These are phyloP conservation scores for Davidsoniella australis DNA, from an alignment of 2,329 filamentous ascomycete species.

Conservation along the genomic window DNA sequence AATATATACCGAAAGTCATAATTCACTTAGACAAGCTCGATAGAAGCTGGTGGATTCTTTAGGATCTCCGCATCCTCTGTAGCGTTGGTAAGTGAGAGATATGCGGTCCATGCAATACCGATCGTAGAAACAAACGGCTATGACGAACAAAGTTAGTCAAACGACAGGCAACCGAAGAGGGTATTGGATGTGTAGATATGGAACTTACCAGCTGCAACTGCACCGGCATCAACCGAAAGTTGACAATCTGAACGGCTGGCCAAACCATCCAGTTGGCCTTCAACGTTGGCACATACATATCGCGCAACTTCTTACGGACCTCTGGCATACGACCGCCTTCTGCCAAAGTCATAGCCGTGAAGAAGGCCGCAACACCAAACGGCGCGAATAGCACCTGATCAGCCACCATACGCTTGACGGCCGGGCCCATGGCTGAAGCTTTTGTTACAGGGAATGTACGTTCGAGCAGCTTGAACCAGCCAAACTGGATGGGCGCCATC, in stretches of 20 bases:
- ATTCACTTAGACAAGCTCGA: no score
- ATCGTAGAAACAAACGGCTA: slow-evolving; percentile 91
- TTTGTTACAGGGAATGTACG: slow-evolving; percentile 72
- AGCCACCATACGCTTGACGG: slow-evolving; percentile 76
- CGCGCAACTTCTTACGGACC: slow-evolving; percentile 67
- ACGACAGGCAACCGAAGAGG: background rate
- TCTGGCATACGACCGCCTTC: slow-evolving; percentile 78
- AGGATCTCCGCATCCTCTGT: slow-evolving; percentile 43
- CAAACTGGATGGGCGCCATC: slow-evolving; percentile 89
- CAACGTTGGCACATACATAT: slow-evolving; percentile 84
- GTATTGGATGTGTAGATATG: background rate
- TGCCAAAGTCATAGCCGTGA: slow-evolving; percentile 88
- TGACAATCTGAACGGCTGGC: slow-evolving; percentile 90
- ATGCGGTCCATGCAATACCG: slow-evolving; percentile 95
- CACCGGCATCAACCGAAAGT: slow-evolving; percentile 87
- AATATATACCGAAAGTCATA: no score
- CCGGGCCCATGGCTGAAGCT: slow-evolving; percentile 53
- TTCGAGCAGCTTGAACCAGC: slow-evolving; percentile 83
- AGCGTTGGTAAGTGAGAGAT: slow-evolving; percentile 81
- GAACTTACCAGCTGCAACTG: slow-evolving; percentile 83
- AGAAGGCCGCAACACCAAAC: slow-evolving; percentile 67
- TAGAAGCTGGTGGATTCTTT: background rate
- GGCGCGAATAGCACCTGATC: slow-evolving; percentile 92
- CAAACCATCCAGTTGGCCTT: slow-evolving; percentile 94
- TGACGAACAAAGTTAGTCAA: slow-evolving; percentile 6